A percentile compares a stretch with the other conserved stretches of the same genome.
Evolutionary conservation across 2,329 filamentous ascomycete genomes (phyloP).

Genomic region (Zymoseptoria brevis): DNA sequence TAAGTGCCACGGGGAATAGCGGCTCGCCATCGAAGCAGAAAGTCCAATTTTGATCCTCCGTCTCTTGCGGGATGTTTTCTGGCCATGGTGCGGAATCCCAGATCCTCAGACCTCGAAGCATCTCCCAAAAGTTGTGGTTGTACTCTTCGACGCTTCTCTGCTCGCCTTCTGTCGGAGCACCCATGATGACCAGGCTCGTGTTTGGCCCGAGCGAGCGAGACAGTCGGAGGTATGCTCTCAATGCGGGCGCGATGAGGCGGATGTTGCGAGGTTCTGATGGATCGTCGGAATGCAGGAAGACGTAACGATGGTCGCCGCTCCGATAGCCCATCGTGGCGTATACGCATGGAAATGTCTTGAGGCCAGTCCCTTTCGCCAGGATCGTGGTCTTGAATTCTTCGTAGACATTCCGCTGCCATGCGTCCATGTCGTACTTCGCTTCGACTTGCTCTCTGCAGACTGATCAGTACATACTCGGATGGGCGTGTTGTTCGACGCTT

Average conservation of each 20-base stretch:
- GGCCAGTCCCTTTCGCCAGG: conserved; percentile 12
- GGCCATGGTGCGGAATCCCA: conserved; percentile 16
- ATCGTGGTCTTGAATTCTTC: conserved; percentile 18
- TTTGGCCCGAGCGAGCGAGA: conserved; percentile 13
- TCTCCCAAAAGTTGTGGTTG: conserved; percentile 15
- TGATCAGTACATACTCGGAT: background rate
- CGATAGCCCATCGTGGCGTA: conserved; percentile 17
- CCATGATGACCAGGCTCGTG: conserved; percentile 17
- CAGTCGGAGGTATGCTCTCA: conserved; percentile 11
- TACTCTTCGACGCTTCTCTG: conserved; percentile 13
- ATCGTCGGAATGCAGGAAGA: conserved; percentile 15
- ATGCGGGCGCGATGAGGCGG: conserved; percentile 12
- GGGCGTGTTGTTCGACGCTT: background rate
- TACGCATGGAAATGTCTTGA: conserved; percentile 16
- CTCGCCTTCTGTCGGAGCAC: conserved; percentile 14
- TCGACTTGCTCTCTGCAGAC: conserved; percentile 9
- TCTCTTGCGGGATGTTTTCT: conserved; percentile 13
- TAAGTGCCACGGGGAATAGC: conserved; percentile 15
- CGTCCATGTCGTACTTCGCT: conserved; percentile 11
- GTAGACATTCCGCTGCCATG: conserved; percentile 15
- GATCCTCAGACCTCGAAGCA: conserved; percentile 14
- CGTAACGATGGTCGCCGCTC: conserved; percentile 14
- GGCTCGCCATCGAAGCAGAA: conserved; percentile 15
- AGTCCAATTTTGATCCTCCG: conserved; percentile 11
- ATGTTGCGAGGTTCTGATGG: conserved; percentile 15